phyloP scores from a whole-genome alignment of 1,284 basidiomycete genomes.

The Rhodotorula sp. region DNA sequence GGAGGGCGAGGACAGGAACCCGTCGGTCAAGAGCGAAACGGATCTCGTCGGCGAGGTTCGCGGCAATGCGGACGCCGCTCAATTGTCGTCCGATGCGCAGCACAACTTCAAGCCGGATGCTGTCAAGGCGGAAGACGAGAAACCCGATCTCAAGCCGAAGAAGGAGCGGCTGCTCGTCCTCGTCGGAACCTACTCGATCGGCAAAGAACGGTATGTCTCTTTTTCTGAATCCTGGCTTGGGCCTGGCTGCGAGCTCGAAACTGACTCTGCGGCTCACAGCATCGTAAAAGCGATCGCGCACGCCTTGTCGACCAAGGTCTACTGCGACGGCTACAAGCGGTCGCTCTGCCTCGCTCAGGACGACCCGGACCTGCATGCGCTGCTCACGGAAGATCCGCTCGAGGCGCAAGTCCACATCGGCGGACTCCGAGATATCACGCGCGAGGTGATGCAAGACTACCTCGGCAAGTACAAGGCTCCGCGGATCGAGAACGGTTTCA shows the following conservation, averaged over 20 bases:
- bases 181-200: constrained; percentile 94
- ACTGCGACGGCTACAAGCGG: constrained; percentile 79
- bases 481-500: constrained; percentile 59
- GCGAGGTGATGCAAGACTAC: constrained; percentile 76
- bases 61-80: neutral
- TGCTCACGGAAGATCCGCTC: constrained; percentile 75
- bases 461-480: constrained; percentile 65
- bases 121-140: constrained; percentile 9
- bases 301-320: constrained; percentile 79
- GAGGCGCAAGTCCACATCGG: constrained; percentile 82
- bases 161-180: constrained; percentile 64
- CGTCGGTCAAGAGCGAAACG: constrained; percentile 35
- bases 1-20: constrained; percentile 41
- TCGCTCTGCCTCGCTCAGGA: constrained; percentile 76
- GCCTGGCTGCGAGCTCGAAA: too few species aligned
- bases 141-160: constrained; percentile 39
- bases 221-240: too few species aligned
- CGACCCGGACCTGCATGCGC: constrained; percentile 73
- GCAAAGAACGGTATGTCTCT: constrained; percentile 72
- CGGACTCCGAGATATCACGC: constrained; percentile 68
- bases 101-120: constrained; percentile 6
- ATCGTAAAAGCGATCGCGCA: constrained; percentile 93
- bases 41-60: neutral
- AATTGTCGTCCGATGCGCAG: constrained; percentile 20
- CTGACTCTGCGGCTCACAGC: neutral